A percentile compares a stretch with the other conserved stretches of the same genome.
Evolutionary conservation across 2,329 filamentous ascomycete genomes (phyloP).

Genomic region (Xylaria sp.): DNA sequence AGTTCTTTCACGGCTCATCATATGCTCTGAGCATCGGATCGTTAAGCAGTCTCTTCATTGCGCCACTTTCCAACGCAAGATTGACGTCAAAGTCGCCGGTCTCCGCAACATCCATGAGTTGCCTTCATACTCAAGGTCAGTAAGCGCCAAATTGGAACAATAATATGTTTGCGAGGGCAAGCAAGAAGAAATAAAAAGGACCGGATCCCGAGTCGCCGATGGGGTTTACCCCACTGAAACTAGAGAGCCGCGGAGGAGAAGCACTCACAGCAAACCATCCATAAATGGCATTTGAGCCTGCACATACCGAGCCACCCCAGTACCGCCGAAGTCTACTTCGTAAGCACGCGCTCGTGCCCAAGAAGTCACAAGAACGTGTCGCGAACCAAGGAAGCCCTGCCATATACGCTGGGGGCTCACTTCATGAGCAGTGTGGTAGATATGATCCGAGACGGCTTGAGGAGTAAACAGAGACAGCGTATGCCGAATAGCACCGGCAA

Average conservation of each 20-base stretch:
- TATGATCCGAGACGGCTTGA: conserved; percentile 52
- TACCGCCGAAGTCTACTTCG: conserved; percentile 57
- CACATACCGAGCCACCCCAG: conserved; percentile 49
- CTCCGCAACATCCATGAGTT: conserved; percentile 33
- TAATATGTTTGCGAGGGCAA: not conserved
- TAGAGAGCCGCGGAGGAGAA: not conserved
- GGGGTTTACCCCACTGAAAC: not conserved
- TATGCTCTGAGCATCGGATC: conserved; percentile 44
- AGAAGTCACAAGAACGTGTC: conserved; percentile 57
- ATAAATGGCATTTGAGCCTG: conserved; percentile 56
- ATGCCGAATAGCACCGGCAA: conserved; percentile 51
- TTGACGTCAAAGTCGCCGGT: conserved; percentile 37
- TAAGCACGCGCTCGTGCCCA: conserved; percentile 55
- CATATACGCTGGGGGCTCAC: conserved; percentile 59
- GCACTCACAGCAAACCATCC: conserved; percentile 57
- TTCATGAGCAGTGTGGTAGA: conserved; percentile 58
- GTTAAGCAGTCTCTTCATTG: conserved; percentile 41
- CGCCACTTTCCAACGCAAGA: conserved; percentile 25
- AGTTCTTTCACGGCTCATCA: conserved; percentile 3
- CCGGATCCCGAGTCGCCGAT: not conserved
- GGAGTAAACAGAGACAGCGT: conserved; percentile 53
- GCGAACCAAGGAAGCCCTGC: conserved; percentile 57
- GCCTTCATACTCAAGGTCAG: conserved; percentile 15
- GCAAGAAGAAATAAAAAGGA: not conserved
- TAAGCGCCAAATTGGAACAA: not conserved